Percentiles rank a stretch among this genome's conserved stretches.
Conservation (phyloP, 2,329 filamentous ascomycete species). For the Chaetomiaceae sp. region DNA sequence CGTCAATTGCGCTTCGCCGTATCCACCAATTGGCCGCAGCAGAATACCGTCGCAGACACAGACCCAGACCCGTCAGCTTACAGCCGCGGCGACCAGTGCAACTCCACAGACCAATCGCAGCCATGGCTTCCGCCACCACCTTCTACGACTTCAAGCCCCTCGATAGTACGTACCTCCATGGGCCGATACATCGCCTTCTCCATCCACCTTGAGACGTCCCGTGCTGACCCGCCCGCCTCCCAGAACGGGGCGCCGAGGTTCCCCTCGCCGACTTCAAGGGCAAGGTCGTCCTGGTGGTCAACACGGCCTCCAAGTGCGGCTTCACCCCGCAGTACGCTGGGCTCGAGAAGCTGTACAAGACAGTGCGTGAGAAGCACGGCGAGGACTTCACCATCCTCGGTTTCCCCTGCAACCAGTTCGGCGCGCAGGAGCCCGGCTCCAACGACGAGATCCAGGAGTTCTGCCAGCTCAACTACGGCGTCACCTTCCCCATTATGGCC, state of each 20-base stretch:
- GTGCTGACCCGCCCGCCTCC: slow-evolving; percentile 9
- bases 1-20: background rate
- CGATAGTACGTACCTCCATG: slow-evolving; percentile 55
- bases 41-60: background rate
- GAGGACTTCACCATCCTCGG: slow-evolving; percentile 82
- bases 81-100: background rate
- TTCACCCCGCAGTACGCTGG: slow-evolving; percentile 94
- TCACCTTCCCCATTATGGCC: slow-evolving; percentile 82
- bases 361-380: slow-evolving; percentile 59
- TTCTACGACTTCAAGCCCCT: slow-evolving; percentile 84
- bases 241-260: slow-evolving; percentile 69
- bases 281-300: slow-evolving; percentile 94
- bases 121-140: slow-evolving; percentile 61
- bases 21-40: background rate
- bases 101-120: slow-evolving; percentile 21
- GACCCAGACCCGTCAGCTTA: background rate
- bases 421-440: slow-evolving; percentile 76
- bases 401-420: slow-evolving; percentile 99
- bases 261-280: slow-evolving; percentile 67
- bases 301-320: slow-evolving; percentile 97
- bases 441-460: slow-evolving; percentile 76
- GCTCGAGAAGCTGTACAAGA: slow-evolving; percentile 85
- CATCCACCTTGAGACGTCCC: slow-evolving; percentile 16
- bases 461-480: slow-evolving; percentile 92
- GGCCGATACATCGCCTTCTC: background rate